Evolutionary conservation across 305 asterid genomes (phyloP).

Genomic region (Fraxinus dipetala): DNA sequence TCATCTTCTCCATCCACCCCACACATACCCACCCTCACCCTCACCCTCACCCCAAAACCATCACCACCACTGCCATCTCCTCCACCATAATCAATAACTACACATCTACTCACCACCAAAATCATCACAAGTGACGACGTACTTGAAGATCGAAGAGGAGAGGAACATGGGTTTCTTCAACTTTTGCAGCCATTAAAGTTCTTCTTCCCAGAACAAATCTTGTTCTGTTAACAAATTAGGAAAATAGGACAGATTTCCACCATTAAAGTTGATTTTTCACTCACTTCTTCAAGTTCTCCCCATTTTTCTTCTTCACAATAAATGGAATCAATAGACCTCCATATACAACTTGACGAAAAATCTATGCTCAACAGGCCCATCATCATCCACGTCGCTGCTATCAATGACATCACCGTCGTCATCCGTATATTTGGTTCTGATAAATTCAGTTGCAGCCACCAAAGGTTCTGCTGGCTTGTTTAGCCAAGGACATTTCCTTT

Average conservation of each 20-base stretch:
- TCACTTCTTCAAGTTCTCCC: constrained; percentile 26
- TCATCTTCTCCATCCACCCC: no score
- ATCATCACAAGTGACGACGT: constrained; percentile 11
- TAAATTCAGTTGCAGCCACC: constrained; percentile 31
- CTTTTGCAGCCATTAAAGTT: constrained; percentile 57
- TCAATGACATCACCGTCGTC: constrained; percentile 27
- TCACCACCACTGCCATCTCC: no score
- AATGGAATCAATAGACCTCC: constrained; percentile 51
- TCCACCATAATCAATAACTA: no score
- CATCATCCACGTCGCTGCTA: constrained; percentile 33
- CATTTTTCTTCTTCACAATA: constrained; percentile 46
- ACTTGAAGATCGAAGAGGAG: constrained; percentile 55
- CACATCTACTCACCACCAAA: no score
- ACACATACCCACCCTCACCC: no score
- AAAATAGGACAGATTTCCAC: background rate
- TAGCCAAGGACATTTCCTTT: constrained; percentile 24
- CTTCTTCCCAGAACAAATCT: constrained; percentile 55
- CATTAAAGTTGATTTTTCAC: background rate
- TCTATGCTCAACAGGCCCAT: constrained; percentile 27
- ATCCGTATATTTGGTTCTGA: constrained; percentile 22
- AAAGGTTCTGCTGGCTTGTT: constrained; percentile 30
- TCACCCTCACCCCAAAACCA: no score
- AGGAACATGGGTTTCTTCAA: constrained; percentile 61
- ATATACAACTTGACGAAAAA: constrained; percentile 47
- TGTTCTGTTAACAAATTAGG: constrained; percentile 33